Conservation (phyloP, 2,329 filamentous ascomycete species). For the Hymenoscyphus fraxineus region DNA sequence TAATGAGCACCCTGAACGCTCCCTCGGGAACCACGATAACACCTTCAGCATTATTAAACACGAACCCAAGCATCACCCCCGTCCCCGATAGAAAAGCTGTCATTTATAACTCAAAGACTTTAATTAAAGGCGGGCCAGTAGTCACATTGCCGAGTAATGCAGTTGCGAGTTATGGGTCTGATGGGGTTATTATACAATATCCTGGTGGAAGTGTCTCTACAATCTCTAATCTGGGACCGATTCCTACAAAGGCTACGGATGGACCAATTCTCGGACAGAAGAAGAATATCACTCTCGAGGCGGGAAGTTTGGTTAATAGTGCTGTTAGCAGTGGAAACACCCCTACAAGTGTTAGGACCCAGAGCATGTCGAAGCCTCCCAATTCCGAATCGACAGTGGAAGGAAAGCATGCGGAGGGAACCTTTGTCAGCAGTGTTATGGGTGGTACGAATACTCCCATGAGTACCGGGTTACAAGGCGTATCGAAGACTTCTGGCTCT, state of each 20-base stretch:
- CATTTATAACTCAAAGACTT: not conserved
- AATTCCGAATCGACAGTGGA: too few species aligned
- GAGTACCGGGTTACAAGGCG: not conserved
- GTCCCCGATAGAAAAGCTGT: not conserved
- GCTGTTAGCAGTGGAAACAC: not conserved
- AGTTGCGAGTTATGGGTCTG: not conserved
- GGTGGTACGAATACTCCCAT: too few species aligned
- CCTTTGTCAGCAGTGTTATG: too few species aligned
- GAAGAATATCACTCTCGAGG: not conserved
- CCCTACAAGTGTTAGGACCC: too few species aligned
- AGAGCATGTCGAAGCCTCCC: too few species aligned
- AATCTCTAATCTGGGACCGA: not conserved
- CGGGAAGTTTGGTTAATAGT: not conserved
- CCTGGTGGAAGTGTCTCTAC: not conserved
- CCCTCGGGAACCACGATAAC: not conserved
- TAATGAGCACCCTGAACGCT: not conserved
- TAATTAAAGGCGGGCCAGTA: not conserved
- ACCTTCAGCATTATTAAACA: not conserved
- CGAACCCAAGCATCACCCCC: not conserved
- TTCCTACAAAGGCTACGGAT: not conserved
- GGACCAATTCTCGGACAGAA: not conserved
- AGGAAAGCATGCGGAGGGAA: too few species aligned
- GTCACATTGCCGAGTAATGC: not conserved
- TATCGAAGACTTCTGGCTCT: not conserved
- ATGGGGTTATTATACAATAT: not conserved